A percentile compares a stretch with the other conserved stretches of the same genome.
Conservation (phyloP, 202 grass and related monocot species). For the Zizania palustris region DNA sequence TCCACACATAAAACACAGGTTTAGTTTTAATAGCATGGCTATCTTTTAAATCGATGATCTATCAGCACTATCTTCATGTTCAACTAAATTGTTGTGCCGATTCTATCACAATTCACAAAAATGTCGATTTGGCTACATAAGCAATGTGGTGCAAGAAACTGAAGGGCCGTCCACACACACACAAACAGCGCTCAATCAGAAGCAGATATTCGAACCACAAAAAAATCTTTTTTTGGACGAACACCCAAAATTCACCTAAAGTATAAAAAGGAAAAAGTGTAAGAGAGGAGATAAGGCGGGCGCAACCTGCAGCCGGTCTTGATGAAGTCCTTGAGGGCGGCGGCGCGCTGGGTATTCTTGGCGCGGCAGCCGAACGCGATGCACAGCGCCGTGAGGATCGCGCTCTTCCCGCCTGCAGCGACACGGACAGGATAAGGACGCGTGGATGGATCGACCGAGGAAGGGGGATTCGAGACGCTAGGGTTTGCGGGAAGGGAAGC, state of each 20-base stretch:
- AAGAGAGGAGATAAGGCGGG: background rate
- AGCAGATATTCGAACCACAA: background rate
- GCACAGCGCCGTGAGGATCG: conserved; percentile 87
- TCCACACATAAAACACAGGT: no score
- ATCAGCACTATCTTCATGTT: background rate
- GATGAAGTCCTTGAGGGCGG: conserved; percentile 87
- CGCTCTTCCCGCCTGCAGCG: conserved; percentile 78
- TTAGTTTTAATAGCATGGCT: background rate
- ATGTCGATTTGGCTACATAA: background rate
- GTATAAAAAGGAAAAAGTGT: background rate
- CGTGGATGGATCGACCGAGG: background rate
- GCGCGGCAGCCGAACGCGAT: conserved; percentile 86
- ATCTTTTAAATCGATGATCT: conserved; percentile 5
- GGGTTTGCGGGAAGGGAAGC: conserved; percentile 25
- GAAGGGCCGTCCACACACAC: background rate
- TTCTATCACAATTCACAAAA: background rate
- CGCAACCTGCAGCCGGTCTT: conserved; percentile 85
- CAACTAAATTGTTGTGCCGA: background rate
- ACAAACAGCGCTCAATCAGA: background rate
- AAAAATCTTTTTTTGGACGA: background rate
- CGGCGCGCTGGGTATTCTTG: conserved; percentile 81
- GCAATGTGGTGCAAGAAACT: no score
- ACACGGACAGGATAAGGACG: background rate
- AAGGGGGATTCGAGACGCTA: background rate
- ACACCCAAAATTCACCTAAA: background rate